Percentiles rank a stretch among this genome's conserved stretches.
Conservation (phyloP, 1,139 yeast genomes). For the Pichia sp. region DNA sequence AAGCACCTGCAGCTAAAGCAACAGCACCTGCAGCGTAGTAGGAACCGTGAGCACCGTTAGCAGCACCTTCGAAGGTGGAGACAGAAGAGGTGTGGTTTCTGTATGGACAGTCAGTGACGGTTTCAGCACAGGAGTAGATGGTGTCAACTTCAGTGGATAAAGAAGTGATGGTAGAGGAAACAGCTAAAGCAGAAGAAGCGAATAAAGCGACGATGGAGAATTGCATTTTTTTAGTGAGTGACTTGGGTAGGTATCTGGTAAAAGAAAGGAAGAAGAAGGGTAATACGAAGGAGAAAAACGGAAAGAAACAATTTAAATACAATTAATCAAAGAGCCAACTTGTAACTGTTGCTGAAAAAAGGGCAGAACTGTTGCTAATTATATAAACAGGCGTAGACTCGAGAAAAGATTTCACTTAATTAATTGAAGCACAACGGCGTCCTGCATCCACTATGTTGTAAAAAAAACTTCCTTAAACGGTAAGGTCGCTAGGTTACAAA, state of each 20-base stretch:
- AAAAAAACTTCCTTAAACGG: too few species aligned
- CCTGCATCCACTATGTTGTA: too few species aligned
- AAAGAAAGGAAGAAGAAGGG: not conserved
- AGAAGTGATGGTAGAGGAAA: slow-evolving; percentile 5
- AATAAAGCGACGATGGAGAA: slow-evolving; percentile 11
- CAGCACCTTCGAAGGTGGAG: slow-evolving; percentile 13
- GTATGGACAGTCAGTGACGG: slow-evolving; percentile 10
- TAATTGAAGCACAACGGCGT: too few species aligned
- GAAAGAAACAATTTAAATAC: too few species aligned
- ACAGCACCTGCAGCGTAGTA: slow-evolving; percentile 23
- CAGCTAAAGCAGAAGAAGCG: slow-evolving; percentile 13
- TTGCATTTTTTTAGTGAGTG: slow-evolving; percentile 14
- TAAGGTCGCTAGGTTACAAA: too few species aligned
- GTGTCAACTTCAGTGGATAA: slow-evolving; percentile 8
- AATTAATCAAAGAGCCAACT: too few species aligned
- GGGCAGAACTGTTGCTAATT: too few species aligned
- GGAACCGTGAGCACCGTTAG: slow-evolving; percentile 14
- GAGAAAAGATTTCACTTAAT: too few species aligned
- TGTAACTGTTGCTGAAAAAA: too few species aligned
- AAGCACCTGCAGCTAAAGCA: slow-evolving; percentile 23
- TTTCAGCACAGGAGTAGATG: slow-evolving; percentile 10
- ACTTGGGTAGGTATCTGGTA: slow-evolving; percentile 3
- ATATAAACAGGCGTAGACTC: too few species aligned
- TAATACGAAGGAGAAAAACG: not conserved
- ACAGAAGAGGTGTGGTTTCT: not conserved